Evolutionary conservation across 2,329 filamentous ascomycete genomes (phyloP), one percentile per base, ranked within the genome.

Genomic region (Atkinsonella hypoxylon): DNA sequence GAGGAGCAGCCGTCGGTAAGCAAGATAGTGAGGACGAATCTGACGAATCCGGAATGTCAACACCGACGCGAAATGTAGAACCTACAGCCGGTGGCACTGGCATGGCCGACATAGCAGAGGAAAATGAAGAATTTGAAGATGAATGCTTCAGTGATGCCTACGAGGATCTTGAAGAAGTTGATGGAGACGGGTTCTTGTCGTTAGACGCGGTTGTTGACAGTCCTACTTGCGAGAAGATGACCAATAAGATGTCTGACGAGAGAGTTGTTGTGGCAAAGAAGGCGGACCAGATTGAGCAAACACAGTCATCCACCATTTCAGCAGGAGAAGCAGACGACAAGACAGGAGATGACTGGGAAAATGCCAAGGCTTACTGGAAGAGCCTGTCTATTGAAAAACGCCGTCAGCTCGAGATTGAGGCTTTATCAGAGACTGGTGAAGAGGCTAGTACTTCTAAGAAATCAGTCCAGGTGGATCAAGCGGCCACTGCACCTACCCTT

Each of bases 101-200:
- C 10, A 68, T 69, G 58, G 59, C 64, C 39, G 62, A 67, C 39
- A 69, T 67, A 13, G 56, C 58, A 46, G 65, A 68, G 49, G 66
- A 67, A n/a, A 63, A 70, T 1, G 70, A 76, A n/a, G 69, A 64
- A 5, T 62, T 63, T 2, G 78, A 81, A 50, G 71, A 69, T 47
- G 83, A 77, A 54, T 75, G 87, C 22, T 90, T 87, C 61, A 88
- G 83, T 56, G 87, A 90, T 64, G 86, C 86, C 1, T 83, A 83
- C 49, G 87, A 90, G 64, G 83, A 89, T 53, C 69, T 85, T 0
- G 79, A 78, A 0, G 82, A 87, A 13, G 60, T 74, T 4, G 82
- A 85, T 39, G 77, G 76, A 2, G 77, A 78, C 45, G 85, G 83
- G 0, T 90, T 88, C 59, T 73, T 81, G 59, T 89, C 85, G 4